These are phyloP conservation scores for Rugosomyces carneus DNA, from an alignment of 1,284 basidiomycete genomes.

Conservation along the genomic window DNA sequence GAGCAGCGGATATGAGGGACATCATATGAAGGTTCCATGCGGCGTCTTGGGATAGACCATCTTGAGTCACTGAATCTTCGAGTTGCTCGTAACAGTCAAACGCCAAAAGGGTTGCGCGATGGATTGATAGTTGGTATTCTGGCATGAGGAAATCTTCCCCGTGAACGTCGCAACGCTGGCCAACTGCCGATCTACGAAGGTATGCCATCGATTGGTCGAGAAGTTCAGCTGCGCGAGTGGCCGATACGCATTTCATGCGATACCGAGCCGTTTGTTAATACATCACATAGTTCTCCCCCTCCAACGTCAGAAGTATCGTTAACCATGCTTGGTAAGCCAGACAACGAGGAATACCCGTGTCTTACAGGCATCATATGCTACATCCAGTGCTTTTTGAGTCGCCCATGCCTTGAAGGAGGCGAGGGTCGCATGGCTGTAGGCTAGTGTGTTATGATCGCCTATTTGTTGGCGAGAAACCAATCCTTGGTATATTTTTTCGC, in stretches of 20 bases:
- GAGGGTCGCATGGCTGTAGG: constrained; percentile 14
- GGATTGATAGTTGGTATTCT: constrained; percentile 7
- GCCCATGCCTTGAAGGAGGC: constrained; percentile 19
- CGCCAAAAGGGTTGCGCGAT: constrained; percentile 13
- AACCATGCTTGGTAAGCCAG: constrained; percentile 18
- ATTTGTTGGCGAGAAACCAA: constrained; percentile 4
- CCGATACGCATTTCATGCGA: constrained; percentile 16
- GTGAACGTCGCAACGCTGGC: neutral
- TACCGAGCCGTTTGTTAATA: constrained; percentile 21
- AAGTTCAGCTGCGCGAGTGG: constrained; percentile 1
- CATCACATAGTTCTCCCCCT: constrained; percentile 23
- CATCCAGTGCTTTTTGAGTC: constrained; percentile 17
- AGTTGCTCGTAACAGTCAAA: constrained; percentile 13
- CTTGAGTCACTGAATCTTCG: constrained; percentile 5
- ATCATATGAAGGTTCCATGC: constrained; percentile 23
- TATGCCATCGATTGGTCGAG: constrained; percentile 5
- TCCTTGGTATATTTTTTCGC: constrained; percentile 12
- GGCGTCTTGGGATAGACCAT: constrained; percentile 5
- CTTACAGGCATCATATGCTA: constrained; percentile 21
- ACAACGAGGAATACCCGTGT: constrained; percentile 19
- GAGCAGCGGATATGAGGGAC: constrained; percentile 16
- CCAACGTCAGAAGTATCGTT: constrained; percentile 17
- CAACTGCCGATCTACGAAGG: neutral
- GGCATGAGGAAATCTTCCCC: constrained; percentile 13
- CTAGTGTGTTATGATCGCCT: constrained; percentile 10